Evolutionary conservation across 352 stramenopile genomes (phyloP).

Genomic region (Globisporangium paroecandrum): DNA sequence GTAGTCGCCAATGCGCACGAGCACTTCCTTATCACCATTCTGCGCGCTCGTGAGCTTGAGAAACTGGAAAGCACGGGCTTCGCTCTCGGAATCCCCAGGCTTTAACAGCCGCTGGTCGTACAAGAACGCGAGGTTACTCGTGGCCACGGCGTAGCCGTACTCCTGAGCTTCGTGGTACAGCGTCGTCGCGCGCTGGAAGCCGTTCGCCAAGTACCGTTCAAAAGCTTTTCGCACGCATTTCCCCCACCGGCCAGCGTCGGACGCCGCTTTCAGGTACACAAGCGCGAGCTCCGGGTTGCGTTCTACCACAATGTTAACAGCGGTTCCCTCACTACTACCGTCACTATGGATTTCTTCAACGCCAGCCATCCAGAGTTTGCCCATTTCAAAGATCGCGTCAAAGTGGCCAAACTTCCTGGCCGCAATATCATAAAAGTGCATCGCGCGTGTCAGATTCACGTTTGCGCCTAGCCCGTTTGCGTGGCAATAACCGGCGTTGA

Average conservation of each 20-base stretch:
- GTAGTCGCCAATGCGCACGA: constrained; percentile 73
- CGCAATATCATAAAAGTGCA: constrained; percentile 58
- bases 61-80: constrained; percentile 37
- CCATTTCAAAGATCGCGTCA: constrained; percentile 74
- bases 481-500: constrained; percentile 87
- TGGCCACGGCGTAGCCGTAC: constrained; percentile 59
- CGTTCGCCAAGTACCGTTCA: constrained; percentile 41
- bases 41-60: constrained; percentile 30
- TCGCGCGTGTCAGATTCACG: constrained; percentile 50
- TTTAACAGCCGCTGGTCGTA: constrained; percentile 56
- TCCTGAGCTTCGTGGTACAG: constrained; percentile 64
- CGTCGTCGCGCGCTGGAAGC: constrained; percentile 45
- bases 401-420: constrained; percentile 82
- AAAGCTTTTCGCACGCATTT: constrained; percentile 54
- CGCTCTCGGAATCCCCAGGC: constrained; percentile 19
- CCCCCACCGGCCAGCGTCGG: constrained; percentile 63
- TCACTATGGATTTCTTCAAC: constrained; percentile 7
- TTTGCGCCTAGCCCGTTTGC: constrained; percentile 54
- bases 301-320: constrained; percentile 11
- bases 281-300: constrained; percentile 28
- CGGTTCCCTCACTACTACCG: no score
- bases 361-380: constrained; percentile 48
- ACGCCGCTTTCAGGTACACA: constrained; percentile 57
- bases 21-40: constrained; percentile 54
- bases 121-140: constrained; percentile 73